Base-by-base conservation (phyloP, 169 alveolate species). In the Plasmodium yoelii region DNA sequence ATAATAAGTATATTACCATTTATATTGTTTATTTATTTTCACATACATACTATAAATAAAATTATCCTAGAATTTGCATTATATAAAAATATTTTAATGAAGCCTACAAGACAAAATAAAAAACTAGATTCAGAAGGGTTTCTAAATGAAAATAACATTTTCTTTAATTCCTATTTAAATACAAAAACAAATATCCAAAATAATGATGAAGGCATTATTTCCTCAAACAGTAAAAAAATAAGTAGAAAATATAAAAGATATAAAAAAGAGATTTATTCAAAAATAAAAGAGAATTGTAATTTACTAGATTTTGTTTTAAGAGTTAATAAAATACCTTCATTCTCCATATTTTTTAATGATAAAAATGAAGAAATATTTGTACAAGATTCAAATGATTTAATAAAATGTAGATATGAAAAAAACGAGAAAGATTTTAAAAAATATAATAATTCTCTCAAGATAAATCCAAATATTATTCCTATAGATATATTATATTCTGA, bases 21-120 rank as follows among this genome's bases (percentile, higher is more conserved):
- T 42, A 22, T 68, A 28, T 70, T 86, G 44, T 86, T 70, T 71
- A 22, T 60, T 28, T 71, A 47, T 56, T 86, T 86, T 86, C 87
- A 86, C 24, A 39, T 71, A 9, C 60, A 70, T 44, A 46, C 49
- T 24, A 61, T 70, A 46, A 86, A 70, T 22, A 69, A 86, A 61
- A 59, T 86, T 86, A n/a, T 86, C 13, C 75, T 86, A 5, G 91
- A 86, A 46, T 86, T 68, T 68, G 87, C 75, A 51, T 59, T 86
- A 42, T 69, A 69, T 22, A 70, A 70, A 65, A 68, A 86, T 44
- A 57, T 86, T 59, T 71, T 86, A 26, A 34, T 34, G 42, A 34
- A 34, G 7, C 42, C 42, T 34, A 70, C 34, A 65, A 69, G 42
- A 44, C 18, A 64, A 44, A 75, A 51, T 6, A 49, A 51, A 63